These are phyloP conservation scores for Macrophomina pseudophaseolina DNA, from an alignment of 2,329 filamentous ascomycete genomes.

Conservation along the genomic window DNA sequence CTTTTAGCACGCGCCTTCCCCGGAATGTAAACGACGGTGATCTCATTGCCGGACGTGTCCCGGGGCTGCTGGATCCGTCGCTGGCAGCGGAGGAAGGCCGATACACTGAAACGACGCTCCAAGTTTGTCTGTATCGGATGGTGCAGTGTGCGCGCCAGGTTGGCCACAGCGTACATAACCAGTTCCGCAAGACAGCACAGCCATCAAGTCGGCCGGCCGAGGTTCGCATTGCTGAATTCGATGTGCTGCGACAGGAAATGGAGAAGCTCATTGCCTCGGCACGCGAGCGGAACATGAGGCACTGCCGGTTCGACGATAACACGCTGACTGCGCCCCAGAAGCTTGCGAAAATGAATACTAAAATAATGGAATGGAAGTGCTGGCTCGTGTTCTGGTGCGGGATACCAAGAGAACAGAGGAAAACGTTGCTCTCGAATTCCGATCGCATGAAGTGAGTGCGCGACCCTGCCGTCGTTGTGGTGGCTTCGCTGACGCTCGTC, in stretches of 20 bases:
- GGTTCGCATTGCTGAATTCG: not conserved
- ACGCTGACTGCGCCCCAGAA: not conserved
- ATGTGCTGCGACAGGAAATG: not conserved
- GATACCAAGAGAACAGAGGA: not conserved
- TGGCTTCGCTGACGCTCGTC: not conserved
- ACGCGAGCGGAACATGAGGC: not conserved
- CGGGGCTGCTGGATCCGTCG: not conserved
- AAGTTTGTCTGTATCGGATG: conserved; percentile 40
- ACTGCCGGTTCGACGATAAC: not conserved
- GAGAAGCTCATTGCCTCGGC: not conserved
- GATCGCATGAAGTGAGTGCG: not conserved
- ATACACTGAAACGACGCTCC: conserved; percentile 41
- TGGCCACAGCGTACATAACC: conserved; percentile 37
- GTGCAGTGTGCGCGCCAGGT: conserved; percentile 40
- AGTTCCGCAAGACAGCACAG: not conserved
- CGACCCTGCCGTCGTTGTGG: too few species aligned
- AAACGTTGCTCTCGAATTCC: not conserved
- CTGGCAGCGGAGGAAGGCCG: too few species aligned
- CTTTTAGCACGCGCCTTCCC: conserved; percentile 44
- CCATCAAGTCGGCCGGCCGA: not conserved
- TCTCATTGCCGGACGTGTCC: conserved; percentile 36
- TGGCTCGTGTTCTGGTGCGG: conserved; percentile 14
- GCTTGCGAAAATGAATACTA: not conserved
- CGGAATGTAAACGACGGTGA: conserved; percentile 45
- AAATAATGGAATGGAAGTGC: conserved; percentile 8